Evolutionary conservation across 176 grass and related monocot species (phyloP).

Genomic region (Typha latifolia): DNA sequence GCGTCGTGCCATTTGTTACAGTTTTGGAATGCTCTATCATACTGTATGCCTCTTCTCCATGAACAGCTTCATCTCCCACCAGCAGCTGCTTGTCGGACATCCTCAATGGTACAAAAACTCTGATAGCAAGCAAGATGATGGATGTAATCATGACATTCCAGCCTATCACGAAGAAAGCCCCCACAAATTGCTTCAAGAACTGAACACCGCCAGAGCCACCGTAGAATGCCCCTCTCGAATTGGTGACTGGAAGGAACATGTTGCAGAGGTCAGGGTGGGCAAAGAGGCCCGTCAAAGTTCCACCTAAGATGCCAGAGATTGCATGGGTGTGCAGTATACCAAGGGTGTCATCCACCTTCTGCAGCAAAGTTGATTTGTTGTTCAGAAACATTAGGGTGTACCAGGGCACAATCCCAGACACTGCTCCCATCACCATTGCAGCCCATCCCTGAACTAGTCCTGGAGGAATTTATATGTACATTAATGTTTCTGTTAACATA

Average conservation of each 20-base stretch:
- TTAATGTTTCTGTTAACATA: not conserved
- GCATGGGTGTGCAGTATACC: constrained; percentile 14
- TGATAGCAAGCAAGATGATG: constrained; percentile 13
- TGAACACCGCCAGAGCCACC: constrained; percentile 18
- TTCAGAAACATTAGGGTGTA: constrained; percentile 21
- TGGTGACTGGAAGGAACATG: constrained; percentile 25
- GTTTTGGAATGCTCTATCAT: not conserved
- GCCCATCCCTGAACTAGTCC: constrained; percentile 18
- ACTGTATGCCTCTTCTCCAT: constrained; percentile 28
- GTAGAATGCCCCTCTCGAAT: constrained; percentile 15
- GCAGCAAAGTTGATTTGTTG: constrained; percentile 9
- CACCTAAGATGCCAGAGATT: constrained; percentile 16
- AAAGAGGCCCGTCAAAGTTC: constrained; percentile 21
- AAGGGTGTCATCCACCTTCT: constrained; percentile 26
- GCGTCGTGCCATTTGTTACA: not conserved
- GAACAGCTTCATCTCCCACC: constrained; percentile 10
- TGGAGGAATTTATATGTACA: not conserved
- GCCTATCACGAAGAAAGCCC: constrained; percentile 20
- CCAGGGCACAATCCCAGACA: constrained; percentile 15
- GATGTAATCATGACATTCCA: constrained; percentile 35
- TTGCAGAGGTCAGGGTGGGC: constrained; percentile 16
- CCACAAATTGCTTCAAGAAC: constrained; percentile 23
- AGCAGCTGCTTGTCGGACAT: constrained; percentile 31
- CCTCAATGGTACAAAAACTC: constrained; percentile 19
- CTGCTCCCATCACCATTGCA: constrained; percentile 2